Percentiles rank a stretch among this genome's conserved stretches.
Evolutionary conservation across 257 asterid genomes (phyloP).

Genomic region (Petunia axillaris): DNA sequence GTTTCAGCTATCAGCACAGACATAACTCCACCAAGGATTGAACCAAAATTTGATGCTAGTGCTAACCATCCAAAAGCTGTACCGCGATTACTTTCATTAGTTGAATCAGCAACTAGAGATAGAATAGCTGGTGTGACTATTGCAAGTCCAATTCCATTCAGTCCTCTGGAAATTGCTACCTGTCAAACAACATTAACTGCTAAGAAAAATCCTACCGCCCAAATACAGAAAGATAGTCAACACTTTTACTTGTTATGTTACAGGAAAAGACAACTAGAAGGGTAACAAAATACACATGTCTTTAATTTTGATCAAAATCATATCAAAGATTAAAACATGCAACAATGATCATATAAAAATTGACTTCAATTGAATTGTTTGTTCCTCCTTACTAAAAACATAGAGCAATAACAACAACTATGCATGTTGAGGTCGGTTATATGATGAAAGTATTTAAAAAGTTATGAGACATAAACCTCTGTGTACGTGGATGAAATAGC

Average conservation of each 20-base stretch:
- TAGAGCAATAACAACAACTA: too few relatives aligned
- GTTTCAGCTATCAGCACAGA: slow-evolving; percentile 70
- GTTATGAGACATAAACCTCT: neutral
- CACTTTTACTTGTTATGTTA: too few relatives aligned
- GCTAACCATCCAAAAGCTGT: slow-evolving; percentile 85
- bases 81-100: slow-evolving; percentile 74
- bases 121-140: slow-evolving; percentile 76
- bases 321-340: too few relatives aligned
- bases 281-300: too few relatives aligned
- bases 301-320: too few relatives aligned
- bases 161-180: slow-evolving; percentile 84
- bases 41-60: slow-evolving; percentile 63
- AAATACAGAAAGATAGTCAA: too few relatives aligned
- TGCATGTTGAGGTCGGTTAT: too few relatives aligned
- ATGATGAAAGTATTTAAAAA: too few relatives aligned
- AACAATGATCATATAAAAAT: too few relatives aligned
- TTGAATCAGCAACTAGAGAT: slow-evolving; percentile 80
- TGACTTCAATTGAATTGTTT: too few relatives aligned
- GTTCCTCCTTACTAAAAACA: too few relatives aligned
- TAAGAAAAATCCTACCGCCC: neutral
- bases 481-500: neutral
- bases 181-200: slow-evolving; percentile 21
- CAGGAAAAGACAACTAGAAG: too few relatives aligned
- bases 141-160: slow-evolving; percentile 89
- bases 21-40: slow-evolving; percentile 77